These are phyloP conservation scores for Sanghuangporus weigelae DNA, from an alignment of 1,284 basidiomycete genomes.

Conservation along the genomic window DNA sequence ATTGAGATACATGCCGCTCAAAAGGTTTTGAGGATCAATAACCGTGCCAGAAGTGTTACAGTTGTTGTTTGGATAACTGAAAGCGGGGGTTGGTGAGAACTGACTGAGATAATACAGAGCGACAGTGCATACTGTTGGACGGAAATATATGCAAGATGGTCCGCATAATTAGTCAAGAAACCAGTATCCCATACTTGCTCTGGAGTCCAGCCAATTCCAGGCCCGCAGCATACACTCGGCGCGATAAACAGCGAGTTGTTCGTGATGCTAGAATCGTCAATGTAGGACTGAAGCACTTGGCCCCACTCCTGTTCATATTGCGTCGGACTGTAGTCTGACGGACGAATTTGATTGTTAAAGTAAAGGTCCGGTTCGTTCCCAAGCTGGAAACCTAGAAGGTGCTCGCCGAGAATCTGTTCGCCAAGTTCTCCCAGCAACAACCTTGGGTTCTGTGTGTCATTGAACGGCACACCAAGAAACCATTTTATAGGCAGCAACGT, in stretches of 20 bases:
- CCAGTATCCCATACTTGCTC: slow-evolving; percentile 43
- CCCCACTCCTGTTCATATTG: slow-evolving; percentile 51
- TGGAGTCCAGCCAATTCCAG: slow-evolving; percentile 33
- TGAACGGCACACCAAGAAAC: slow-evolving; percentile 49
- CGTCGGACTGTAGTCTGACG: slow-evolving; percentile 34
- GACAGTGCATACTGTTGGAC: slow-evolving; percentile 21
- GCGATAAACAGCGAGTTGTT: slow-evolving; percentile 37
- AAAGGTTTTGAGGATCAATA: slow-evolving; percentile 11
- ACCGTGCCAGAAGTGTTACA: slow-evolving; percentile 14
- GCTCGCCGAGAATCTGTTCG: slow-evolving; percentile 49
- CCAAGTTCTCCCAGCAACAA: slow-evolving; percentile 46
- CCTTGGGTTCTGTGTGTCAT: slow-evolving; percentile 46
- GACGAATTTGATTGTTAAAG: slow-evolving; percentile 30
- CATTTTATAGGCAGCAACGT: slow-evolving; percentile 35
- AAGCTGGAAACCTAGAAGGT: slow-evolving; percentile 53
- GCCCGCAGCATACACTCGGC: slow-evolving; percentile 42
- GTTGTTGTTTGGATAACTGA: slow-evolving; percentile 18
- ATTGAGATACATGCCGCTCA: slow-evolving; percentile 23
- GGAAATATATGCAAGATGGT: slow-evolving; percentile 23
- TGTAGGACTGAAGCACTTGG: slow-evolving; percentile 35
- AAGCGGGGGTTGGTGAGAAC: background rate
- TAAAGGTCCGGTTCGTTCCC: slow-evolving; percentile 75
- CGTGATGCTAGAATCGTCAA: slow-evolving; percentile 31
- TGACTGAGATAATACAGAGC: background rate
- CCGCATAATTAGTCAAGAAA: slow-evolving; percentile 35